These are phyloP conservation scores for Camellia granthamiana DNA, from an alignment of 148 eudicot species.

Conservation along the genomic window DNA sequence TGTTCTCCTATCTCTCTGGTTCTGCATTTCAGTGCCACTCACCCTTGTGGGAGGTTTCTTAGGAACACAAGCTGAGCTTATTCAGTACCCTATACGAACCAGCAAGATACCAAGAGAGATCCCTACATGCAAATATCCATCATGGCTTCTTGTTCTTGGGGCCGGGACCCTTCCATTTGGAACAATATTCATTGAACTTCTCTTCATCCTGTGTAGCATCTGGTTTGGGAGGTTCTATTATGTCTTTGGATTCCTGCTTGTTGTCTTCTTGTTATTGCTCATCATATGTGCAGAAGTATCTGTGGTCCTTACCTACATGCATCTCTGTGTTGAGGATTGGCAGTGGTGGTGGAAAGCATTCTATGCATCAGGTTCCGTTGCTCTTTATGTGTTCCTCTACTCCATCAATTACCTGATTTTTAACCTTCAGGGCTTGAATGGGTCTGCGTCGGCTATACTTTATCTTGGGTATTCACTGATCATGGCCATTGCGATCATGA, in stretches of 20 bases:
- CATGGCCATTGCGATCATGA: conserved; percentile 58
- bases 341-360: conserved; percentile 81
- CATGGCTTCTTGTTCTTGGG: conserved; percentile 64
- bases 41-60: conserved; percentile 61
- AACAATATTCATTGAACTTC: conserved; percentile 59
- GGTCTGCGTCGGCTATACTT: conserved; percentile 53
- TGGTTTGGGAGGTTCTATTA: conserved; percentile 67
- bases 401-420: conserved; percentile 61
- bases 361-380: conserved; percentile 60
- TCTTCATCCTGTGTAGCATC: conserved; percentile 58
- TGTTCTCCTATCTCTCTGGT: conserved; percentile 55
- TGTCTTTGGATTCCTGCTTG: conserved; percentile 55
- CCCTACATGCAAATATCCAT: conserved; percentile 54
- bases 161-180: conserved; percentile 75
- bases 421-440: conserved; percentile 54
- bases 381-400: conserved; percentile 63
- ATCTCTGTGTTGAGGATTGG: conserved; percentile 71
- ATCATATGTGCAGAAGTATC: conserved; percentile 59
- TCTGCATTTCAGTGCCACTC: conserved; percentile 63
- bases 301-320: conserved; percentile 64
- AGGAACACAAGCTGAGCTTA: conserved; percentile 48
- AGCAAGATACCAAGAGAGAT: conserved; percentile 62
- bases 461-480: conserved; percentile 64
- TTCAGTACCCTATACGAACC: conserved; percentile 48
- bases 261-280: conserved; percentile 47